Evolutionary conservation across 257 asterid genomes (phyloP), one percentile per base, ranked within the genome.

Genomic region (Hygrophila difformis): DNA sequence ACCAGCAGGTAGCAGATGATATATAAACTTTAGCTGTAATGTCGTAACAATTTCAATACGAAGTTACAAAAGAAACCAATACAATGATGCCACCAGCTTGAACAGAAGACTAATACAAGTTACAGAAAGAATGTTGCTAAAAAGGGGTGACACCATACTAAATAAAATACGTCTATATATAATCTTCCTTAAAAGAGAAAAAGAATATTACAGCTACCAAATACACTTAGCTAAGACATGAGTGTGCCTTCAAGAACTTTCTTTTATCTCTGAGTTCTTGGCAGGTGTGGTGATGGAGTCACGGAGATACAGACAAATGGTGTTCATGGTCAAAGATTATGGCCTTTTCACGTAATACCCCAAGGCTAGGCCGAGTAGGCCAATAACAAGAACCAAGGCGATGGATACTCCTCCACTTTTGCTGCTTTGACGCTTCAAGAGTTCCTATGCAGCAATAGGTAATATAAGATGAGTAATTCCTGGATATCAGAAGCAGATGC

Each of bases 261-360:
- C 37, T 26, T 26, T 39, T 10, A 34, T 31, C 18, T 52, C 22
- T 39, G 7, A 6, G 21, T 12, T 19, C 31, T 49, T 23, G 9
- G 3, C 5, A 19, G 16, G 39, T n/a, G n/a, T n/a, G 12, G 6
- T 35, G 49, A 36, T 7, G 3, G 29, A 24, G 29, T 3, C 5
- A 3, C 29, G 31, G 50, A 39, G 43, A 35, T 45, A 22, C 3
- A 50, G 20, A 38, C 20, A 12, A 24, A 56, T 41, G 24, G 48
- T 1, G 29, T 39, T 28, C 34, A 22, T 2, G 10, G 43, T 44
- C 41, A 58, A n/a, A 24, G 48, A 23, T 62, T 55, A 79, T 46
- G 79, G 54, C 54, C 62, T 75, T 48, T 65, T 79, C 66, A 73
- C 4, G 39, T 67, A 55, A 69, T 67, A 76, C 18, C 79, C 91